Base-by-base conservation (phyloP, 805 yeast species). In the Candida dajiaensis region DNA sequence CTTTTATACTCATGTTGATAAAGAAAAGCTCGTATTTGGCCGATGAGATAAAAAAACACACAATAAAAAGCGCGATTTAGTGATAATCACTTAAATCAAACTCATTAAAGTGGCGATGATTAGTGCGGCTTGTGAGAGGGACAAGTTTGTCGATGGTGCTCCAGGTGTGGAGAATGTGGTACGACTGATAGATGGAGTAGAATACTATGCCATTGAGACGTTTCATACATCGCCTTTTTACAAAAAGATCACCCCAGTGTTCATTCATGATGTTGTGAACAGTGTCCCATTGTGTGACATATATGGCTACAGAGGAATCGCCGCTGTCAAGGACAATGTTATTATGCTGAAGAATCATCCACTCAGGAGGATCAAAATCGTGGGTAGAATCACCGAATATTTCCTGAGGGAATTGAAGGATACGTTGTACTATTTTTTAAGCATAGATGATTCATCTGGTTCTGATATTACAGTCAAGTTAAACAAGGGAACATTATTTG, bases 301-400 rank as follows among this genome's bases (percentile, higher is more conserved):
- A 0, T 69, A 70, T 44, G 61, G 56, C 3, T 42, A 46, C n/a
- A 47, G 53, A 13, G 69, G 65, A 1, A 39, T 47, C 15, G 38
- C 47, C 1, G 50, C 57, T 0, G 40, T 46, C 18, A 41, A 25
- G 2, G 44, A 55, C 3, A 50, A 52, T 10, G 61, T 64, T 5
- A 47, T 66, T 4, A 52, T 76, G 57, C 55, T 65, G 35, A 55
- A 58, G 1, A 76, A 76, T 49, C 73, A 74, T 56, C 81, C 81
- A 0, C 42, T 76, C 2, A 51, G 57, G 18, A 53, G 52, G 19
- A 53, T 76, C 0, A 50, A 52, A 13, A 47, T 76, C 0, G 41
- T 59, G 31, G 81, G 80, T 0, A 54, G 58, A 15, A 56, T 74
- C 3, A 50, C 61, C 2, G 66, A 67, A 25, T 69, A 63, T 36